Conservation (phyloP, 352 stramenopile species). For the Phytophthora multivora region DNA sequence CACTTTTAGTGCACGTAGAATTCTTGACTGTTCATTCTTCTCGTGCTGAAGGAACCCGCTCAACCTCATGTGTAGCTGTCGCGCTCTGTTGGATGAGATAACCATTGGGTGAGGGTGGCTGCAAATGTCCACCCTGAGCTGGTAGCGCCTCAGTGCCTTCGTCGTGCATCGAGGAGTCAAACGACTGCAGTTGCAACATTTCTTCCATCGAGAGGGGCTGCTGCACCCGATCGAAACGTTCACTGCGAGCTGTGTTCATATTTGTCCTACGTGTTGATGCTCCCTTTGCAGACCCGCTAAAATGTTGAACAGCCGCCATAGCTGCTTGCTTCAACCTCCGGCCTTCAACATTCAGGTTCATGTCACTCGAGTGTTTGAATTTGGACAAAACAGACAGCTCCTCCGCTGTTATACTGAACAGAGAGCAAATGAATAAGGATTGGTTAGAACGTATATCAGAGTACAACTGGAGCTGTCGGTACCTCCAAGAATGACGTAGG, state of each 20-base stretch:
- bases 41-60: neutral
- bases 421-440: neutral
- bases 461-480: neutral
- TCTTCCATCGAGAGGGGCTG: slow-evolving; percentile 36
- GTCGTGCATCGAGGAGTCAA: slow-evolving; percentile 34
- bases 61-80: slow-evolving; percentile 5
- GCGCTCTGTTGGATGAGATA: slow-evolving; percentile 24
- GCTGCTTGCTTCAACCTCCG: slow-evolving; percentile 63
- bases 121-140: neutral
- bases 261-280: neutral
- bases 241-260: slow-evolving; percentile 1
- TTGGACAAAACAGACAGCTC: slow-evolving; percentile 57
- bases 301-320: slow-evolving; percentile 52
- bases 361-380: slow-evolving; percentile 66
- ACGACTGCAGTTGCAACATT: slow-evolving; percentile 35
- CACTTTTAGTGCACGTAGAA: neutral
- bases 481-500: slow-evolving; percentile 67
- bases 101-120: slow-evolving; percentile 21
- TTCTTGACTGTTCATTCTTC: slow-evolving; percentile 9
- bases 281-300: slow-evolving; percentile 19
- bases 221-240: slow-evolving; percentile 26
- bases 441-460: neutral
- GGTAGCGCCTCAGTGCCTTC: slow-evolving; percentile 12
- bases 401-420: slow-evolving; percentile 39
- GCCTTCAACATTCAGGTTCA: slow-evolving; percentile 65